Base-by-base conservation (phyloP, 163 green algal species). In the Scenedesmus sp. region DNA sequence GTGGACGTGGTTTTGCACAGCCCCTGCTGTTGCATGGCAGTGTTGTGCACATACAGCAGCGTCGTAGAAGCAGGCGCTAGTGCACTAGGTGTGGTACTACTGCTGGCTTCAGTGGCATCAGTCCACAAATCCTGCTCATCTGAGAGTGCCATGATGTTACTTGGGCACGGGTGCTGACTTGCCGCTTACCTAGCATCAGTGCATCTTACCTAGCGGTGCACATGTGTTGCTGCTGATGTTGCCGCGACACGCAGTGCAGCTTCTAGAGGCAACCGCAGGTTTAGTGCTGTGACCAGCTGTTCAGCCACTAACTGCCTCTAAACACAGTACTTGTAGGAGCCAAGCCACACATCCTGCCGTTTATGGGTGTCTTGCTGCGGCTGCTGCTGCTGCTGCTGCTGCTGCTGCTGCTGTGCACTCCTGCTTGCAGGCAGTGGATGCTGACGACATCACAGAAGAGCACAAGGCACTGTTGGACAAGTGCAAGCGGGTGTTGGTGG, bases 361-460 rank as follows among this genome's bases (percentile, higher is more conserved):
- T n/a, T n/a, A n/a, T n/a, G n/a, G n/a, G n/a, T n/a, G n/a, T n/a
- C 24, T 37, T 44, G n/a, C n/a, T 40, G 0, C 43, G 68, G 26
- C 68, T 40, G 10, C 35, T n/a, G n/a, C n/a, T n/a, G n/a, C n/a
- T n/a, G n/a, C n/a, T n/a, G n/a, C n/a, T n/a, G n/a, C n/a, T n/a
- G n/a, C n/a, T n/a, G n/a, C n/a, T 80, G 68, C 68, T 44, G 22
- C 65, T 78, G 30, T 78, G 65, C 33, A 12, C 33, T 44, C 10
- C 33, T 80, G 72, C 72, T 81, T 87, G 85, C 85, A 89, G 85
- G 85, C 83, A 42, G 65, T 83, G 12, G 6, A 12, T 33, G 44
- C 59, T 26, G 85, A 83, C 1, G 26, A 68, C 30, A 83, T 89
- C 68, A 89, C 68, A 18, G 65, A 82, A 10, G 68, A 84, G 65